These are phyloP conservation scores for Kuraishia capsulata DNA, from an alignment of 805 yeast genomes.

Conservation along the genomic window DNA sequence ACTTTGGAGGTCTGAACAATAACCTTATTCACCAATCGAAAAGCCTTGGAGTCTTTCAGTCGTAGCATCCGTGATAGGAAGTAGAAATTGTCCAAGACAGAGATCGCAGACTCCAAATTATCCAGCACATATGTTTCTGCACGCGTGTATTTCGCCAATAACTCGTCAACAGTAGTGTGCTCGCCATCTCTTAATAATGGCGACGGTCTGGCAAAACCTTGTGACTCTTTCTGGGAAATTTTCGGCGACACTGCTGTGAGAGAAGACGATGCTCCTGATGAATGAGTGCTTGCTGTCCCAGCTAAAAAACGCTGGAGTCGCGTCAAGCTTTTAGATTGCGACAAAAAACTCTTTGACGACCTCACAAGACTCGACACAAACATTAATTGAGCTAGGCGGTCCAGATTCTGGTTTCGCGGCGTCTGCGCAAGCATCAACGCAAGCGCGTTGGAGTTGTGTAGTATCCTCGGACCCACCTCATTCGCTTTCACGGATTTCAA, in stretches of 20 bases:
- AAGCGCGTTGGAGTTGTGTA: not conserved
- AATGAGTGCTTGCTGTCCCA: too few relatives aligned
- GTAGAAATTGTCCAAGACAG: conserved; percentile 5
- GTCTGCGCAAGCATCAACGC: not conserved
- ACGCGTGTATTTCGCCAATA: not conserved
- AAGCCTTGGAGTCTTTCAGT: conserved; percentile 2
- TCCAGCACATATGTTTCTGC: conserved; percentile 2
- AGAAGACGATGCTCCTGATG: not conserved
- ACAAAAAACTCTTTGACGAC: too few relatives aligned
- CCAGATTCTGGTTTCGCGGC: not conserved
- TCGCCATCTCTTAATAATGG: not conserved
- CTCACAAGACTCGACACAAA: not conserved
- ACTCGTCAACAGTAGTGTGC: not conserved
- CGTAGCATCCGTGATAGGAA: conserved; percentile 4
- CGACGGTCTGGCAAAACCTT: too few relatives aligned
- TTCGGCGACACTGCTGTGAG: not conserved
- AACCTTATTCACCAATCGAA: conserved; percentile 7
- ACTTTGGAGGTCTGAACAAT: conserved; percentile 16
- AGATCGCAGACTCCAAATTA: conserved; percentile 5
- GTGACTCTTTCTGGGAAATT: not conserved
- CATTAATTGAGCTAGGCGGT: not conserved
- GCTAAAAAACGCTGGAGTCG: too few relatives aligned
- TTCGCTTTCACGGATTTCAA: not conserved
- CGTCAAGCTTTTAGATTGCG: too few relatives aligned
- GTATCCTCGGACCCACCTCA: not conserved